Percentiles rank a stretch among this genome's conserved stretches.
Evolutionary conservation across 768 basidiomycete genomes (phyloP).

Genomic region (Psilocybe sp.): DNA sequence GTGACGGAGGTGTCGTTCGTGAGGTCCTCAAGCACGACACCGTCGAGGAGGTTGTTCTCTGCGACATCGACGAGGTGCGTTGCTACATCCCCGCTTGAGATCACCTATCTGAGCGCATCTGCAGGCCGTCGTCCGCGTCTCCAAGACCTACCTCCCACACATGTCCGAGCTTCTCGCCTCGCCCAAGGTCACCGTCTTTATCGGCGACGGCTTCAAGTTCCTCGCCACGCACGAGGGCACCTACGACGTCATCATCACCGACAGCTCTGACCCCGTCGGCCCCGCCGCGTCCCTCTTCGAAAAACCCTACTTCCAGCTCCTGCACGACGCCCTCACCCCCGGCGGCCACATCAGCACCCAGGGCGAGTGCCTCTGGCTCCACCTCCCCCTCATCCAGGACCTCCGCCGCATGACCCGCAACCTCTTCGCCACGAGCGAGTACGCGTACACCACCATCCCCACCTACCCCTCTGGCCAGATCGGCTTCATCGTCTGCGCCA

Average conservation of each 20-base stretch:
- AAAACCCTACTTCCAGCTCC: conserved; percentile 93
- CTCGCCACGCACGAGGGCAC: conserved; percentile 80
- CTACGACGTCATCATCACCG: conserved; percentile 98
- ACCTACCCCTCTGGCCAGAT: conserved; percentile 99
- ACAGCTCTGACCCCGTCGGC: conserved; percentile 97
- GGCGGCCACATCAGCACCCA: conserved; percentile 96
- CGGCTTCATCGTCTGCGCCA: conserved; percentile 89
- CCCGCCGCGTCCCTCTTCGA: conserved; percentile 94
- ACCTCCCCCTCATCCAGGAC: conserved; percentile 80
- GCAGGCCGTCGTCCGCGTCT: conserved; percentile 91
- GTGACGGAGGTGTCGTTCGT: conserved; percentile 96
- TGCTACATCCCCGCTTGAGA: background rate
- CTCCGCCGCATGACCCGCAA: conserved; percentile 65
- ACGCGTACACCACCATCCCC: conserved; percentile 95
- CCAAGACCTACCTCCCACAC: conserved; percentile 89
- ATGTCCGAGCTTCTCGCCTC: conserved; percentile 84
- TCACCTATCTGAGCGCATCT: background rate
- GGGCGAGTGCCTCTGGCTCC: conserved; percentile 94
- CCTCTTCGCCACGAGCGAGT: conserved; percentile 81
- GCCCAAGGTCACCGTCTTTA: conserved; percentile 76
- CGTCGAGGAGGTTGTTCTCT: conserved; percentile 90
- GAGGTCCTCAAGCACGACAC: conserved; percentile 93
- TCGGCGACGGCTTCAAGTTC: conserved; percentile 98
- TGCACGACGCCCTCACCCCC: conserved; percentile 84
- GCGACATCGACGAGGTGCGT: conserved; percentile 92